These are phyloP conservation scores for Avicennia marina DNA, from an alignment of 257 asterid species.

Conservation along the genomic window DNA sequence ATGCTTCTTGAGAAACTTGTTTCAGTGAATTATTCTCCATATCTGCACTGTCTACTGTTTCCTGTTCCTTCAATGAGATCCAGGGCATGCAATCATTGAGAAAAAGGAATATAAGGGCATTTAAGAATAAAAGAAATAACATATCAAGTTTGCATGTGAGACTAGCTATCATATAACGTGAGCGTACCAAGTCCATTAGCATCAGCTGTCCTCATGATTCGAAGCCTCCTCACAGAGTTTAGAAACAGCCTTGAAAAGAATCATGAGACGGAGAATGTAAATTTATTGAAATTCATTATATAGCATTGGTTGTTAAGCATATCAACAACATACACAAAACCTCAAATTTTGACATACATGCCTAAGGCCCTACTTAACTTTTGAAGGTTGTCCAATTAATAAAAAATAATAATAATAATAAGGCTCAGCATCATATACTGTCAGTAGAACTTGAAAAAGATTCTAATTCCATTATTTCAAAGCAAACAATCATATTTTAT, in stretches of 20 bases:
- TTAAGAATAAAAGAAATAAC: background rate
- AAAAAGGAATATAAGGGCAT: background rate
- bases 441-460: background rate
- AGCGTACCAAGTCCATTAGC: constrained; percentile 69
- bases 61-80: constrained; percentile 36
- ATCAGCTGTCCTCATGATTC: constrained; percentile 73
- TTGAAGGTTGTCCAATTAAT: no score
- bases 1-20: constrained; percentile 11
- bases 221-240: constrained; percentile 68
- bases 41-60: constrained; percentile 19
- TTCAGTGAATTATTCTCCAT: constrained; percentile 17
- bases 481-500: no score
- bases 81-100: constrained; percentile 37
- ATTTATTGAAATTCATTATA: no score
- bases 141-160: background rate
- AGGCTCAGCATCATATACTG: no score
- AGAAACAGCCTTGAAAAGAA: constrained; percentile 61
- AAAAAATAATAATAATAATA: no score
- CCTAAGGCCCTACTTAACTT: no score
- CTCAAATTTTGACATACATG: no score
- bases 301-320: no score
- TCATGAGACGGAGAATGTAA: background rate
- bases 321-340: no score
- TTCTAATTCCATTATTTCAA: no score
- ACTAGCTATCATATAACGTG: background rate